phyloP scores from a whole-genome alignment of 2,329 filamentous ascomycete species.

The Xylariaceae sp. region DNA sequence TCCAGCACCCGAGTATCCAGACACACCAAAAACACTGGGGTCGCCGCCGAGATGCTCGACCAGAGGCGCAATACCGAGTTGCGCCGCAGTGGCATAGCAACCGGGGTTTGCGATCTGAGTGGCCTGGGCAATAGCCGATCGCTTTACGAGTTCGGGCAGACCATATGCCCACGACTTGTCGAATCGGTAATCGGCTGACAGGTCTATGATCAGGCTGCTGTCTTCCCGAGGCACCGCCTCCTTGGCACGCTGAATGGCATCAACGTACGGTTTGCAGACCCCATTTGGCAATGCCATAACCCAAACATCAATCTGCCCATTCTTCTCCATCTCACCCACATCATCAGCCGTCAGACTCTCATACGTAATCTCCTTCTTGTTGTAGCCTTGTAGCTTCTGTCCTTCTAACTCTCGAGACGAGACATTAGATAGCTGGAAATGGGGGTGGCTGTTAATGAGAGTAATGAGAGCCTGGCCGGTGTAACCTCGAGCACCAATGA shows the following conservation, averaged over 20 bases:
- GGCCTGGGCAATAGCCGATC: constrained; percentile 69
- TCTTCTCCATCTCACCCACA: constrained; percentile 74
- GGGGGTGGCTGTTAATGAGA: constrained; percentile 79
- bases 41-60: constrained; percentile 69
- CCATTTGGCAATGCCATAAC: constrained; percentile 96
- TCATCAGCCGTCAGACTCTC: constrained; percentile 86
- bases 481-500: constrained; percentile 53
- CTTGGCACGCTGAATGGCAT: constrained; percentile 47
- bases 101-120: constrained; percentile 87
- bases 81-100: constrained; percentile 90
- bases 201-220: constrained; percentile 77
- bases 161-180: constrained; percentile 82
- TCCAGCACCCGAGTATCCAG: constrained; percentile 89
- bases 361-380: constrained; percentile 86
- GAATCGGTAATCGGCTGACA: constrained; percentile 96
- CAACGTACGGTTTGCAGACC: constrained; percentile 88
- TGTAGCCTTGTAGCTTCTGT: constrained; percentile 81
- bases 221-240: background rate
- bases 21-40: constrained; percentile 84
- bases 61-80: constrained; percentile 80
- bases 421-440: constrained; percentile 85
- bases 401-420: constrained; percentile 89
- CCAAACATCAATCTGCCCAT: constrained; percentile 88
- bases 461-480: constrained; percentile 87
- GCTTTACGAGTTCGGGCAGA: constrained; percentile 76